phyloP scores from a whole-genome alignment of 78 protist genomes.

The Ministeria vibrans region DNA sequence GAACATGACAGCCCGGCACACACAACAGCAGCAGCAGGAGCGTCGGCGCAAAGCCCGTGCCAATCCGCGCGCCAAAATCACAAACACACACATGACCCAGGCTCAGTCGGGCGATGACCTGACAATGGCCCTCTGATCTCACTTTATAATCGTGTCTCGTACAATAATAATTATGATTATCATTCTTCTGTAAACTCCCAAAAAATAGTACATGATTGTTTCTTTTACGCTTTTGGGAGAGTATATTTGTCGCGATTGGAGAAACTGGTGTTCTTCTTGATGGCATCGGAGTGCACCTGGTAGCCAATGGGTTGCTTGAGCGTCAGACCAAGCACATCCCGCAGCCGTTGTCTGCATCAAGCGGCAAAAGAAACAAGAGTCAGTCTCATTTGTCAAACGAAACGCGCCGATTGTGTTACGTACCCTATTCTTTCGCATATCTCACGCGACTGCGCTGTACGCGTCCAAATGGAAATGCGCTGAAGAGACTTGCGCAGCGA shows the following conservation, averaged over 20 bases:
- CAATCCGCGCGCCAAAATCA: not conserved
- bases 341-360: too few species aligned
- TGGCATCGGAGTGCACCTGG: not conserved
- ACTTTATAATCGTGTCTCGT: not conserved
- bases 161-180: not conserved
- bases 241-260: not conserved
- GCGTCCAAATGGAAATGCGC: conserved; percentile 7
- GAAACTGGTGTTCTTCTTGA: not conserved
- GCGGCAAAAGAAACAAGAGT: too few species aligned
- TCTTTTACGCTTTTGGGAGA: not conserved
- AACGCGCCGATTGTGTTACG: too few species aligned
- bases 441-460: not conserved
- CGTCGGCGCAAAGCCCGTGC: not conserved
- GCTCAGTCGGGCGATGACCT: too few species aligned
- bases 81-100: not conserved
- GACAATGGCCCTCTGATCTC: not conserved
- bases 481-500: not conserved
- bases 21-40: not conserved
- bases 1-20: not conserved
- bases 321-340: too few species aligned
- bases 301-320: too few species aligned
- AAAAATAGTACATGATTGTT: not conserved
- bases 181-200: not conserved
- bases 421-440: not conserved
- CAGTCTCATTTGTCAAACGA: too few species aligned